Evolutionary conservation across 202 grass and related monocot species (phyloP).

Genomic region (Hordeum pubiflorum): DNA sequence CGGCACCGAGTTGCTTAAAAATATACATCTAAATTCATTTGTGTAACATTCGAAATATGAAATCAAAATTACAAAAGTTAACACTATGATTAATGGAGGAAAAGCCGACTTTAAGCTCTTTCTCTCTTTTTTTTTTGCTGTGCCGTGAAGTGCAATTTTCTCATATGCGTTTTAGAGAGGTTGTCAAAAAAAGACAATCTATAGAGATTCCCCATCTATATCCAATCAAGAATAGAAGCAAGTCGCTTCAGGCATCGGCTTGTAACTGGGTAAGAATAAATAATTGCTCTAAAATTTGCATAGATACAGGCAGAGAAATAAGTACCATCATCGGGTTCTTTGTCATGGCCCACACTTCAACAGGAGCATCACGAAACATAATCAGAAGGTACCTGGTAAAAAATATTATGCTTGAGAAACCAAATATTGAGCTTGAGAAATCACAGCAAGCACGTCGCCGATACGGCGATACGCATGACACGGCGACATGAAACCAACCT

Average conservation of each 20-base stretch:
- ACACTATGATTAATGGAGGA: not conserved
- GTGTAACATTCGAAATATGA: not conserved
- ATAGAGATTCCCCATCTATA: too few species aligned
- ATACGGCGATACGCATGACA: too few species aligned
- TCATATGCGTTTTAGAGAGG: too few species aligned
- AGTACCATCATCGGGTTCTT: conserved; percentile 97
- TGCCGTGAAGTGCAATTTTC: too few species aligned
- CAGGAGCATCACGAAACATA: conserved; percentile 95
- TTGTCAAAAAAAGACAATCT: too few species aligned
- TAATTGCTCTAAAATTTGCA: conserved; percentile 17
- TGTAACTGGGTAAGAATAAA: not conserved
- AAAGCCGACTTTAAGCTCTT: not conserved
- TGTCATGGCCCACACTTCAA: conserved; percentile 99
- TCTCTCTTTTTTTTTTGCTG: too few species aligned
- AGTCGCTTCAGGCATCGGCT: too few species aligned
- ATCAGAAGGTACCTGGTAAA: conserved; percentile 85
- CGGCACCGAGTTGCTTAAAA: not conserved
- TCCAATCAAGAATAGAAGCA: too few species aligned
- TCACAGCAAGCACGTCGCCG: not conserved
- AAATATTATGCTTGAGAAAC: conserved; percentile 24
- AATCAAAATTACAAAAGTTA: not conserved
- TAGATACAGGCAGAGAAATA: conserved; percentile 28
- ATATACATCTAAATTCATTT: not conserved
- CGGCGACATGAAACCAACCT: conserved; percentile 39
- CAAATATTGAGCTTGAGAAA: conserved; percentile 14